phyloP scores from a whole-genome alignment of 176 grass and related monocot species.

The Pharus latifolius region DNA sequence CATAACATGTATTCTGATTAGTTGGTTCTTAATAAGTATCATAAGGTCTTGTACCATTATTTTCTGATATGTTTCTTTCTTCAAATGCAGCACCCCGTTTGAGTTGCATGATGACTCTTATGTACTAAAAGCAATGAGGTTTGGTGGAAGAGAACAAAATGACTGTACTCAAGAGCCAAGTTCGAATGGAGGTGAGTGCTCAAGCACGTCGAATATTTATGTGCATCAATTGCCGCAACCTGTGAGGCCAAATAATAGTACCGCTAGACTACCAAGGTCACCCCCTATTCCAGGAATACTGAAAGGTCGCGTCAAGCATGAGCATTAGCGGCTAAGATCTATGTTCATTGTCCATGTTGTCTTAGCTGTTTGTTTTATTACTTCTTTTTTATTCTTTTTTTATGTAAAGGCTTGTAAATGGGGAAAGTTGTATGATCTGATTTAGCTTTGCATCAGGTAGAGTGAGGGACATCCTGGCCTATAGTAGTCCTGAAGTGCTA shows the following conservation, averaged over 20 bases:
- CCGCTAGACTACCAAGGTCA: conserved; percentile 43
- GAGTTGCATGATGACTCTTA: conserved; percentile 89
- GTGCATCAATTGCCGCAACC: conserved; percentile 42
- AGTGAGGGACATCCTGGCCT: neutral
- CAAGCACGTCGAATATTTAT: conserved; percentile 53
- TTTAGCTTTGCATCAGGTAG: conserved; percentile 24
- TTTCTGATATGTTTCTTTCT: neutral
- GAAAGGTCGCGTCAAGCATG: conserved; percentile 83
- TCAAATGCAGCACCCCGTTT: conserved; percentile 75
- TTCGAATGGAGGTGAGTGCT: conserved; percentile 50
- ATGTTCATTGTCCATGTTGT: neutral
- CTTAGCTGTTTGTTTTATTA: conserved; percentile 16
- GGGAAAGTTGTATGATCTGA: conserved; percentile 25
- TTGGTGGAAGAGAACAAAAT: conserved; percentile 42
- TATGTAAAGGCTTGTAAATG: conserved; percentile 63
- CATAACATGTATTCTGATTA: neutral
- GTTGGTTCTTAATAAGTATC: neutral
- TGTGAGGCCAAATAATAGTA: conserved; percentile 33
- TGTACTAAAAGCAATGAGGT: conserved; percentile 84
- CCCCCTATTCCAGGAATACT: conserved; percentile 85
- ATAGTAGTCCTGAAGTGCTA: neutral
- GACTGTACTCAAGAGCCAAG: conserved; percentile 2
- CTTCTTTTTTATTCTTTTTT: neutral
- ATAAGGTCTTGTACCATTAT: neutral
- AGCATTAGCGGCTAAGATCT: conserved; percentile 38